A percentile compares a stretch with the other conserved stretches of the same genome.
Evolutionary conservation across 2,329 filamentous ascomycete genomes (phyloP).

Genomic region (Fusarium decemcellulare): DNA sequence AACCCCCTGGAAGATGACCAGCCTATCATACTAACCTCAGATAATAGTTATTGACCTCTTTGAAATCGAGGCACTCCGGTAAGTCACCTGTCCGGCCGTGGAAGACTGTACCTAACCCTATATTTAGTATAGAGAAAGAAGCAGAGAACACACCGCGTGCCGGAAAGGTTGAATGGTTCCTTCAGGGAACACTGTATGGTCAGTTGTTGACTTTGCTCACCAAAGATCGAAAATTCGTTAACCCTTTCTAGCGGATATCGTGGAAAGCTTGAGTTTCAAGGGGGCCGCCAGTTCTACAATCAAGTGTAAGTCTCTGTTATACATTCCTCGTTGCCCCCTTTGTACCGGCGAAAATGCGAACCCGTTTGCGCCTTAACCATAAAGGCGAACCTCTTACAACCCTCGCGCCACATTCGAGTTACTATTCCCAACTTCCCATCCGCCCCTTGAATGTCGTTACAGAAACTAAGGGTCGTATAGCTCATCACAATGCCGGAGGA

Average conservation of each 20-base stretch:
- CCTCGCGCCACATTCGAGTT: slow-evolving; percentile 62
- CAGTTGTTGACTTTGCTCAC: neutral
- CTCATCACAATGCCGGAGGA: slow-evolving; percentile 41
- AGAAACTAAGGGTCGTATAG: neutral
- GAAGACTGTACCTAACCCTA: slow-evolving; percentile 20
- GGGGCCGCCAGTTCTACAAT: slow-evolving; percentile 11
- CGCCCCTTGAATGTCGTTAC: slow-evolving; percentile 1
- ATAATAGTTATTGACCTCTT: neutral
- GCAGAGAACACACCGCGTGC: slow-evolving; percentile 76
- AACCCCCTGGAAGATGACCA: neutral
- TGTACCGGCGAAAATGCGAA: slow-evolving; percentile 18
- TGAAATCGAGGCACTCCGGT: slow-evolving; percentile 23
- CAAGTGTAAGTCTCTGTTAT: slow-evolving; percentile 8
- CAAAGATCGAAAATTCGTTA: slow-evolving; percentile 2
- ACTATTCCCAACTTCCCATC: slow-evolving; percentile 11
- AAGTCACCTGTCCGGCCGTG: slow-evolving; percentile 19
- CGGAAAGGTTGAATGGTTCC: slow-evolving; percentile 85
- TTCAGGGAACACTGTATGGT: slow-evolving; percentile 88
- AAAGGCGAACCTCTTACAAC: slow-evolving; percentile 7
- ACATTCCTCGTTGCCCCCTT: slow-evolving; percentile 12
- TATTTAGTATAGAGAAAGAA: slow-evolving; percentile 73
- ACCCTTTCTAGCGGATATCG: slow-evolving; percentile 21
- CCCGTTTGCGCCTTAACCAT: slow-evolving; percentile 15
- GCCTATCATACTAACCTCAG: neutral
- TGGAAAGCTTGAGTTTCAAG: slow-evolving; percentile 33